Percentiles rank a stretch among this genome's conserved stretches.
These are phyloP conservation scores for Reutealis trisperma DNA, from an alignment of 345 rosid species.

Conservation along the genomic window DNA sequence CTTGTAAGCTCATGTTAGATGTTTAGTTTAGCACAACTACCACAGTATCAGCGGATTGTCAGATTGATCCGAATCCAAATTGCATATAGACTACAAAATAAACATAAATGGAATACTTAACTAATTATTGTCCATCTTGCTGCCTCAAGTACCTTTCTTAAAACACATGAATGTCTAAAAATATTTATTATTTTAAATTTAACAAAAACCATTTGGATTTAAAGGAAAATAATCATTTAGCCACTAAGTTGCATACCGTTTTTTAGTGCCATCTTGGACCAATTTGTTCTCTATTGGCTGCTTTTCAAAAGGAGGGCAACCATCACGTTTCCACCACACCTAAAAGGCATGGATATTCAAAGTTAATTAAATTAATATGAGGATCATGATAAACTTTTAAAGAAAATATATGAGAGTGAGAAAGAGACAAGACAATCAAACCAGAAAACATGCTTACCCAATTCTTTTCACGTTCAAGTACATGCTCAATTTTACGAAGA, in stretches of 20 bases:
- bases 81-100: neutral
- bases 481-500: constrained; percentile 79
- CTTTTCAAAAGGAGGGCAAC: constrained; percentile 94
- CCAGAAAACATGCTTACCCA: constrained; percentile 57
- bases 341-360: constrained; percentile 30
- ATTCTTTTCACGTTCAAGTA: constrained; percentile 91
- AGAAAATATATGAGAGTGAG: constrained; percentile 6
- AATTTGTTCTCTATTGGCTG: constrained; percentile 71
- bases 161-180: neutral
- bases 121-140: neutral
- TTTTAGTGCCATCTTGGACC: constrained; percentile 62
- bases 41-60: no score
- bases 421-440: constrained; percentile 3
- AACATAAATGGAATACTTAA: neutral
- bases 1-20: neutral
- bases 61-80: neutral
- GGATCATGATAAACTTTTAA: constrained; percentile 6
- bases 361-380: constrained; percentile 11
- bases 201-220: neutral
- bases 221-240: constrained; percentile 2
- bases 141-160: neutral
- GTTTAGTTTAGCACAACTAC: neutral
- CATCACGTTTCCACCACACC: constrained; percentile 99
- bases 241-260: constrained; percentile 51
- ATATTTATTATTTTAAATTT: neutral